Evolutionary conservation across 495 filamentous ascomycete species (phyloP), one percentile per base, ranked within the genome.

Genomic region (Penicillium cinerascens): DNA sequence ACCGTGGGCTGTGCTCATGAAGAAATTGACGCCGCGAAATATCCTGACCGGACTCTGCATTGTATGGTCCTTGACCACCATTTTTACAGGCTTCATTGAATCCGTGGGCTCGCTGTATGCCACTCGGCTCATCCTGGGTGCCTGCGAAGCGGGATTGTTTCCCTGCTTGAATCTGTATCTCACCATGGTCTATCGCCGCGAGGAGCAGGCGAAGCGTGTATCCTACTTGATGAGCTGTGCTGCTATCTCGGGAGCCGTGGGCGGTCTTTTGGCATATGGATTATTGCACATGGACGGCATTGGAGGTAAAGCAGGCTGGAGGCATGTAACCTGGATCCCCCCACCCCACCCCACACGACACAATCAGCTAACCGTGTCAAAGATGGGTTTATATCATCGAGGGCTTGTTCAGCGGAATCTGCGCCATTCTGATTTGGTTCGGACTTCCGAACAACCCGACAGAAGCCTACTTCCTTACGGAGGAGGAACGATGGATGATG

Each of bases 101-200:
- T 76, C 65, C 42, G 73, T 79, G 21, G 73, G 60, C 6, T 65
- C 74, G 22, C 65, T 83, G 11, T 72, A 79, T 44, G 82, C 78
- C 10, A 78, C 75, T n/a, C 74, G 85, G 13, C 59, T 88, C 6
- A 73, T 89, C 40, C 70, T 88, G 0, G 86, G 86, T 3, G 73
- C 70, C 1, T 78, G 82, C 33, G 86, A 88, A 64, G 84, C 83
- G 0, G 84, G 84, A 3, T 75, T 92, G 7, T 89, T 92, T 58
- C 89, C 89, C 0, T 80, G 80, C 23, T 68, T 81, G 16, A 74
- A 77, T 33, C 61, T 81, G 37, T 81, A 83, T 45, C 47, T 79
- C 21, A 76, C 74, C 1, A 70, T 75, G 61, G 75, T 79, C 13
- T 80, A 82, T 58, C 71, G 74, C 0, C 68, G 76, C 6, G 69